Evolutionary conservation across 768 basidiomycete genomes (phyloP).

Genomic region (Boletus reticulatus): DNA sequence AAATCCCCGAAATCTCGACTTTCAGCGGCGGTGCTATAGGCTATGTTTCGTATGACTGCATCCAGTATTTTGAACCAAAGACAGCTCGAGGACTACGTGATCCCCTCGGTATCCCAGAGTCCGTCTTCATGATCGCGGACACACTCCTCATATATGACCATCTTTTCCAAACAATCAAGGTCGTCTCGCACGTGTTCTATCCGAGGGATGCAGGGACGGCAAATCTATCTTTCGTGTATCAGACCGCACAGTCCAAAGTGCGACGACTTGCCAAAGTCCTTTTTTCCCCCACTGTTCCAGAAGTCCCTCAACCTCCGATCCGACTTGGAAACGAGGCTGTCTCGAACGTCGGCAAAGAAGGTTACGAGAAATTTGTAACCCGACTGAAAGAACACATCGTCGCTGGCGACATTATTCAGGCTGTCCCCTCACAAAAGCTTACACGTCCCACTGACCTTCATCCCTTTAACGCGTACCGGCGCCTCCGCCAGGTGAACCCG

Average conservation of each 20-base stretch:
- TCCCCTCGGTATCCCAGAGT: slow-evolving; percentile 85
- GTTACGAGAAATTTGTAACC: slow-evolving; percentile 91
- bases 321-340: slow-evolving; percentile 64
- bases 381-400: slow-evolving; percentile 92
- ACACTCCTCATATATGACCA: slow-evolving; percentile 97
- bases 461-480: slow-evolving; percentile 96
- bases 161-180: slow-evolving; percentile 90
- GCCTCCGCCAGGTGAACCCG: slow-evolving; percentile 91
- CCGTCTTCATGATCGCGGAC: slow-evolving; percentile 95
- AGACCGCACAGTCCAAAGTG: slow-evolving; percentile 81
- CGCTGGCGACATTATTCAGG: slow-evolving; percentile 97
- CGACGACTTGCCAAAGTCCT: slow-evolving; percentile 76
- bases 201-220: slow-evolving; percentile 64
- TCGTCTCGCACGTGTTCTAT: slow-evolving; percentile 94
- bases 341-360: slow-evolving; percentile 91
- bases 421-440: slow-evolving; percentile 93
- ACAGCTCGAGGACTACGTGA: slow-evolving; percentile 76
- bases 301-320: slow-evolving; percentile 63
- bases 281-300: slow-evolving; percentile 49
- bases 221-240: slow-evolving; percentile 83
- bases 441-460: slow-evolving; percentile 83
- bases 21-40: slow-evolving; percentile 98
- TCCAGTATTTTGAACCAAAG: slow-evolving; percentile 96
- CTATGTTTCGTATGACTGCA: slow-evolving; percentile 95
- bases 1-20: slow-evolving; percentile 87